phyloP scores from a whole-genome alignment of 345 rosid species.

The Eutrema yunnanense region DNA sequence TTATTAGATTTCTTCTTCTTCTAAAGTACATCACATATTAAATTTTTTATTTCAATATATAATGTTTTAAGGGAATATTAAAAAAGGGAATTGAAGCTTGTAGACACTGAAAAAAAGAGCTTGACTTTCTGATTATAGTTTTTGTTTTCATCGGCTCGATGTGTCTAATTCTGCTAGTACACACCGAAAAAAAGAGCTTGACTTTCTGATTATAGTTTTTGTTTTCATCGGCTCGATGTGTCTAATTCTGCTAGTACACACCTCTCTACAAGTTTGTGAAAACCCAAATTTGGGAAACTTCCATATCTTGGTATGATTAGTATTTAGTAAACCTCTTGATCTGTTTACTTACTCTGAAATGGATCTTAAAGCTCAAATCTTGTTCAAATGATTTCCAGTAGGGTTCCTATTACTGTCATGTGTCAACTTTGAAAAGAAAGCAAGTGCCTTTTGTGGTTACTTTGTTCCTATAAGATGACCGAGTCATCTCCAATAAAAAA shows the following conservation, averaged over 20 bases:
- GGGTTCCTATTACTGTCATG: neutral
- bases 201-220: neutral
- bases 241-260: neutral
- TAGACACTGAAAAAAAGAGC: constrained; percentile 5
- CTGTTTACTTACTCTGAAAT: constrained; percentile 11
- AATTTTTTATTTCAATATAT: neutral
- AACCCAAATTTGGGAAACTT: neutral
- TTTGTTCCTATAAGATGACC: neutral
- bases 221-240: neutral
- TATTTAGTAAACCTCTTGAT: neutral
- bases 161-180: neutral
- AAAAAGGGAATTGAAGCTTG: constrained; percentile 31
- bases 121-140: neutral
- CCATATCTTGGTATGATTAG: neutral
- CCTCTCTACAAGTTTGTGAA: neutral
- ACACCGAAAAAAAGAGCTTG: neutral
- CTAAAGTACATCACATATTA: neutral
- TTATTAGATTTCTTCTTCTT: neutral
- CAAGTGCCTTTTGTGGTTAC: neutral
- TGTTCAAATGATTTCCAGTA: neutral
- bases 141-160: neutral
- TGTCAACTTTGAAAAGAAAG: neutral
- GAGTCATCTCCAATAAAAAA: neutral
- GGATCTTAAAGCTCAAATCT: neutral
- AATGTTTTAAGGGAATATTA: neutral